Base-by-base conservation (phyloP, 768 basidiomycete species). In the Amyloporia xantha region DNA sequence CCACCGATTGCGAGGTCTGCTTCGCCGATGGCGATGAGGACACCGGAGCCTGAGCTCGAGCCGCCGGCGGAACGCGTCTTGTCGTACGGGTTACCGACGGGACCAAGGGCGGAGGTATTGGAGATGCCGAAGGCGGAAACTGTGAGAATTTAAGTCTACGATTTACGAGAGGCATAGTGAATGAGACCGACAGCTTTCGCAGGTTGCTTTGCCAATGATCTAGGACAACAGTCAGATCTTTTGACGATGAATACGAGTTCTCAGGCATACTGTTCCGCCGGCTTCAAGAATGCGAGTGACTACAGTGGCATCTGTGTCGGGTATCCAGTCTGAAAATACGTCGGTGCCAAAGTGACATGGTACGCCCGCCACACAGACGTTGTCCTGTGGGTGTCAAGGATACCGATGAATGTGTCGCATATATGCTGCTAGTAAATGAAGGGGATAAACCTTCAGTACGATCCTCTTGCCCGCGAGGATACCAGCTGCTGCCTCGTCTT, bases 1-100 rank as follows among this genome's bases (percentile, higher is more conserved):
- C 69, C 72, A 1, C 74, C 74, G 25, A 76, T 66, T n/a, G 63
- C 72, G 63, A 76, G 62, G 46, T 74, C 72, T 12, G 66, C 69
- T 23, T 61, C 63, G 10, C 68, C 68, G 3, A 60, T 54, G 0
- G 66, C 70, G 5, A 76, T 59, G n/a, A 73, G 66, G 5, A 65
- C 68, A 7, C 67, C 71, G 44, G 69, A 72, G 10, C 74, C 72
- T 4, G 71, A 73, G 47, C 65, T 67, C n/a, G 68, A 70, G 4
- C 73, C 73, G 4, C 72, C 73, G 6, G 67, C 58, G 7, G 68
- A 69, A 33, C 70, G 71, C n/a, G 71, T 70, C 17, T 51, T 57
- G 11, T 66, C 71, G 51, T 69, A 71, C 1, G 72, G 67, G 44
- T 74, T 76, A 41, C 73, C 65, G 11, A 74, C 69, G 13, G 71